Base-by-base conservation (phyloP, 1,284 basidiomycete genomes). In the Sphaerobolus stellatus region DNA sequence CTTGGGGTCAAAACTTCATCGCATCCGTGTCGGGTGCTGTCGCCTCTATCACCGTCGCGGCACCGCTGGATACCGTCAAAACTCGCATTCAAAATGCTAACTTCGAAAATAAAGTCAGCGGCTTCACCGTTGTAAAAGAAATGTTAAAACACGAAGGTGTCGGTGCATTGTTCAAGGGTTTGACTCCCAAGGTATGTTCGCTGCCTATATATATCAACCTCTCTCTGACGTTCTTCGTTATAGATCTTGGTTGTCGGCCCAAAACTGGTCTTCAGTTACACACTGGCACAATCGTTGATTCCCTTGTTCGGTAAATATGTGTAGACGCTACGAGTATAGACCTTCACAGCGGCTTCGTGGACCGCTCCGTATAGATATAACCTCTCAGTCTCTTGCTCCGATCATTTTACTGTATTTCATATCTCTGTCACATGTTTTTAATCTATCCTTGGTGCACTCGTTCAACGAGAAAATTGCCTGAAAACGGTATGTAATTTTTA, bases 211-310 rank as follows among this genome's bases (percentile, higher is more conserved):
- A 7, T 43, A 8, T 7, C n/a, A 44, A 41, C n/a, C 28, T 34
- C 18, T 52, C 6, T 48, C 5, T 53, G 4, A 13, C 34, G 55
- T 45, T 57, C 46, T 56, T 11, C 25, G 18, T 40, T 49, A n/a
- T 66, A 92, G 91, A 92, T 98, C 63, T 81, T 98, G 34, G 94
- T 98, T 57, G 95, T 98, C 29, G 96, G 95, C 51, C 96, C 96
- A 56, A 98, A 99, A 77, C 83, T 99, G 38, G 92, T 99, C 61
- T 98, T 98, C 81, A 94, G 91, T 63, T 98, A 97, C 77, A 99
- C 96, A 25, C 82, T 98, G 8, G 96, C 96, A 5, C 96, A 99
- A 74, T 90, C 88, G 22, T 79, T 99, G 68, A 98, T 99, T 75
- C 96, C 96, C 43, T 79, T 89, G 69, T 98, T 97, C 71, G 86